Base-by-base conservation (phyloP, 345 rosid species). In the Erysimum cheiranthoides region DNA sequence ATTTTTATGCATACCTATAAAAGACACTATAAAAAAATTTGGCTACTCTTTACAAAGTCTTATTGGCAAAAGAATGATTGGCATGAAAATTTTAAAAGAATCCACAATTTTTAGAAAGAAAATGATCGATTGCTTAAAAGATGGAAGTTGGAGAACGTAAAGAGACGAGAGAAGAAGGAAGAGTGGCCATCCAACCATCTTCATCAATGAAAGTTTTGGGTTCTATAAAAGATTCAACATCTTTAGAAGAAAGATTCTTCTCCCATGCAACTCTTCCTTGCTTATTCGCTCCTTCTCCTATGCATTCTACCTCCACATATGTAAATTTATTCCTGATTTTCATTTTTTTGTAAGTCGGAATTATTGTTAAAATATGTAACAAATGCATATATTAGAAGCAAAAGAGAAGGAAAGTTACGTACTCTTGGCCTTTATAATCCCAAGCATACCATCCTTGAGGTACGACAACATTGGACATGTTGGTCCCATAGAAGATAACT, bases 361-460 rank as follows among this genome's bases (percentile, higher is more conserved):
- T 17, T 56, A 32, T 27, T 1, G 35, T 82, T 82, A 58, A 27
- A 68, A 28, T 6, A 46, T 30, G 14, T 51, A 76, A 57, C 56
- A 73, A 10, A 49, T 10, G 38, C 14, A 46, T 27, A 21, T 2
- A 42, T 6, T 13, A 6, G 1, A 32, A 57, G n/a, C 4, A 25
- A 36, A 63, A 31, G 25, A 73, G 18, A 62, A 35, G 2, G 54
- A 30, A 3, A 4, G 11, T 70, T 4, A 16, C 87, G 17, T 80
- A 82, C 88, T 83, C 88, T 8, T 71, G 70, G n/a, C 83, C 82
- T 9, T 10, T 39, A 25, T 30, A 66, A 0, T 2, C 0, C 88
- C 87, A 83, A 14, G 85, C 17, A 25, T 35, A 6, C 91, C 88
- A 87, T 31, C 88, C 90, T 46, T 34, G 32, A 8, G 82, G 86